Base-by-base conservation (phyloP, 2,329 filamentous ascomycete species). In the Chrysosphaeria jannelii region DNA sequence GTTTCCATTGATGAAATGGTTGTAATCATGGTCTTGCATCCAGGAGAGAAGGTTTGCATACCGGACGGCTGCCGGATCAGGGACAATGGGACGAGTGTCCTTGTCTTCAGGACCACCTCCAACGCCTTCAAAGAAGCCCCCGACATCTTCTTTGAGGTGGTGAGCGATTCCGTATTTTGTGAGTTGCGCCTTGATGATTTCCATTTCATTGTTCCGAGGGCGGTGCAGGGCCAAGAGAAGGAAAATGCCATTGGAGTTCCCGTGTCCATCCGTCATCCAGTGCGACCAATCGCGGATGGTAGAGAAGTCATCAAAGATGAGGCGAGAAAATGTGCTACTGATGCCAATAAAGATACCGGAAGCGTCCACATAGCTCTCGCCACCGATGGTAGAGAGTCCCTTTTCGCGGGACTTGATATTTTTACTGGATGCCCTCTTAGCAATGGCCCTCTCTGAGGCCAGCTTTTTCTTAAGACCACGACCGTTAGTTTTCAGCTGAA, bases 221-320 rank as follows among this genome's bases (percentile, higher is more conserved):
- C 39, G 39, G 22, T 52, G 44, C 18, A 54, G 37, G 10, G 42
- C 36, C 16, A 53, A 35, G 10, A 51, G 31, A 8, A 52, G 31
- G 5, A 37, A 42, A 3, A 48, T 49, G 8, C 50, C 50, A 28
- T 51, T 52, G 3, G 43, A 44, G 8, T 33, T 31, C 3, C 41
- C 38, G 6, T 37, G 36, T 4, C 45, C 44, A 21, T 47, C 38
- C 1, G 50, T 50, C 26, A 53, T 39, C 48, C 47, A 53, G 3
- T 48, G 39, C 18, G 44, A 36, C 50, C 49, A 53, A 27, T 46
- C 42, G 20, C 36, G 37, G 5, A 51, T 31, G 20, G 50, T 33
- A 7, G 44, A 40, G 26, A 40, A 41, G 24, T 50, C 40, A 7
- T 39, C 34, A 20, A 42, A 39, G 3, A 36, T 35, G 14, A 53